Evolutionary conservation across 2,329 filamentous ascomycete species (phyloP), one percentile per base, ranked within the genome.

Genomic region (Malbranchea zuffiana): DNA sequence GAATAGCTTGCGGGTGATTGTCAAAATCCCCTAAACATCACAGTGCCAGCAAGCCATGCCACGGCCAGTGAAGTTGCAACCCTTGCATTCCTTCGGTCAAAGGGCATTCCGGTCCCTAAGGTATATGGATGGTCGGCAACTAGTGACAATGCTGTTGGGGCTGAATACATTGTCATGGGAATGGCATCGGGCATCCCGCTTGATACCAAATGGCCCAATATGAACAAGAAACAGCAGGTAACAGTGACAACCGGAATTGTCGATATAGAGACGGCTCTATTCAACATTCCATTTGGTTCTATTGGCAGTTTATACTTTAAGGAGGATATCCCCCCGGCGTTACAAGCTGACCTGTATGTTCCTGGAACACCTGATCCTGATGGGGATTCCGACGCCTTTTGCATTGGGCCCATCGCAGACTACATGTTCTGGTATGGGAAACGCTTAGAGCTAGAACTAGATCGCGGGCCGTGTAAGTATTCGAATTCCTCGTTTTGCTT

Each of bases 121-220:
- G 47, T 63, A 12, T 53, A 55, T 33, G 41, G 44, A 13, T 62
- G 60, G 44, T 58, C 54, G 6, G 28, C 53, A 20, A 53, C 51
- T 17, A 37, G 35, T 2, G 44, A 51, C 11, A 63, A 64, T 34
- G 15, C 53, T 37, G 59, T 60, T 35, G 54, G 59, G 0, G 52
- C 54, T 2, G 59, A 63, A 47, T 63, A 59, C 18, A 47, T 65
- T 13, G 47, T 64, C 4, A 52, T 63, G 43, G 59, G 61, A 38
- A 49, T 52, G 17, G 44, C 54, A 11, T 39, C 20, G 1, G 61
- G 61, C 8, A 43, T 42, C 8, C 47, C 51, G 3, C 35, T 61
- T 13, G 55, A 51, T 7, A 46, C 50, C 4, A 32, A 53, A 7
- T 62, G 57, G 60, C 50, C 43, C 32, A 26, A 32, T 4, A 30